These are phyloP conservation scores for Rhipidocladum racemiflorum DNA, from an alignment of 176 grass and related monocot genomes.

Conservation along the genomic window DNA sequence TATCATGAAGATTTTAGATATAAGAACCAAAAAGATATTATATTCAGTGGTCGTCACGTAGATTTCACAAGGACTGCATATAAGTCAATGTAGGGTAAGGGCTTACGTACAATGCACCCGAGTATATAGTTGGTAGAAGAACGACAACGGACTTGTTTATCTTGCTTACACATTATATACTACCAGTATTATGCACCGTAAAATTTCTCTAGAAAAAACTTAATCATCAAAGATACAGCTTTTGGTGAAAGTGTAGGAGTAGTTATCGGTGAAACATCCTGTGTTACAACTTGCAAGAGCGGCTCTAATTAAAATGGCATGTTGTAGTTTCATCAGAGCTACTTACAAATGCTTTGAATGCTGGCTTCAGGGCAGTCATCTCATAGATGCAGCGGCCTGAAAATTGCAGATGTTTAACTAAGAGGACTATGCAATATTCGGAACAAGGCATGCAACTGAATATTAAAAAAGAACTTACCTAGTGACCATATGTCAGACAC, in stretches of 20 bases:
- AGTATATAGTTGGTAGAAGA: conserved; percentile 81
- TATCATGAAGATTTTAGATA: conserved; percentile 3
- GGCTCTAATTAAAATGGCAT: not conserved
- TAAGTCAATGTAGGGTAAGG: not conserved
- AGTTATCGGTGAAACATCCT: not conserved
- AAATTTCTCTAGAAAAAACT: too few species aligned
- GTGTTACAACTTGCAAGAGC: not conserved
- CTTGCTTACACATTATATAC: too few species aligned
- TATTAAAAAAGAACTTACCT: conserved; percentile 38
- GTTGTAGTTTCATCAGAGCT: not conserved
- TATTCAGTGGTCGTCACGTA: not conserved
- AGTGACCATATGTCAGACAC: conserved; percentile 99
- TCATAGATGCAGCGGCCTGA: conserved; percentile 90
- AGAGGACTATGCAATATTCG: not conserved
- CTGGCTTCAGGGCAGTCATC: conserved; percentile 83
- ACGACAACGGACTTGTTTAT: conserved; percentile 82
- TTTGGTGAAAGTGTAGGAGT: not conserved
- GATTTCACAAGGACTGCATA: not conserved
- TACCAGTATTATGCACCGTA: too few species aligned
- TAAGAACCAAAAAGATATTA: not conserved
- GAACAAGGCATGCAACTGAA: conserved; percentile 14
- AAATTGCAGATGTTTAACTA: conserved; percentile 30
- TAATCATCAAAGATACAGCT: not conserved
- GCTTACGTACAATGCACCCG: conserved; percentile 93
- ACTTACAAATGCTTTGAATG: conserved; percentile 98